Conservation (phyloP, 495 filamentous ascomycete species). For the Penicillium maclennaniae region DNA sequence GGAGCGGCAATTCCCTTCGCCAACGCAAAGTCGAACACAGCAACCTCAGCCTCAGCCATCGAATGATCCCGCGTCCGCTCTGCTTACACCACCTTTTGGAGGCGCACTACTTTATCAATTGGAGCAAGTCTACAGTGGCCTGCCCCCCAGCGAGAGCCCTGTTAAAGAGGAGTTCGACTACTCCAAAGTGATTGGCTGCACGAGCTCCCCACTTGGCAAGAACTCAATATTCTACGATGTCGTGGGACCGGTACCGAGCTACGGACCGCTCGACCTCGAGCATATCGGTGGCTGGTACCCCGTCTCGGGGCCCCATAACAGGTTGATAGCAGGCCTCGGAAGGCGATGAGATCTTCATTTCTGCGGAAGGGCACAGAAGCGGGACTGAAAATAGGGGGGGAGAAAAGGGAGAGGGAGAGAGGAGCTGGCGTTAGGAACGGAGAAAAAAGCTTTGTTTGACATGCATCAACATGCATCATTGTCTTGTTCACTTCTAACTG, state of each 20-base stretch:
- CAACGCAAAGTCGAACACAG: slow-evolving; percentile 5
- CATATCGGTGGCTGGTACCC: slow-evolving; percentile 21
- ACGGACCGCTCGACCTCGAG: slow-evolving; percentile 17
- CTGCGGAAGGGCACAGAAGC: slow-evolving; percentile 7
- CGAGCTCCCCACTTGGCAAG: slow-evolving; percentile 18
- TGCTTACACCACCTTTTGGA: background rate
- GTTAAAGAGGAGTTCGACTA: slow-evolving; percentile 19
- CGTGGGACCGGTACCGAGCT: slow-evolving; percentile 15
- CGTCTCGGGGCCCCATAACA: slow-evolving; percentile 10
- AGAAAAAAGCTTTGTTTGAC: slow-evolving; percentile 1
- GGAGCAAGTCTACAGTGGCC: background rate
- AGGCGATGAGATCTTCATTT: slow-evolving; percentile 21
- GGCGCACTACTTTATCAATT: background rate
- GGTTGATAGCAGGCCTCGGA: slow-evolving; percentile 13
- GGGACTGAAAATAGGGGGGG: slow-evolving; percentile 1
- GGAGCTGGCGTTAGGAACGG: no score
- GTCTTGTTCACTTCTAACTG: slow-evolving; percentile 4
- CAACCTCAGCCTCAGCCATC: background rate
- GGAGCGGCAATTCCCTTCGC: slow-evolving; percentile 16
- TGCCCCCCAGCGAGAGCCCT: slow-evolving; percentile 9
- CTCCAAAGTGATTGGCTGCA: slow-evolving; percentile 25
- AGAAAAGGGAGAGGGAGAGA: no score
- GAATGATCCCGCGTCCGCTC: background rate
- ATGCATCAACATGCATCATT: slow-evolving; percentile 11
- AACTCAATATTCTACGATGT: slow-evolving; percentile 25